Evolutionary conservation across 2,329 filamentous ascomycete species (phyloP).

Genomic region (Fusarium pseudonygamai): DNA sequence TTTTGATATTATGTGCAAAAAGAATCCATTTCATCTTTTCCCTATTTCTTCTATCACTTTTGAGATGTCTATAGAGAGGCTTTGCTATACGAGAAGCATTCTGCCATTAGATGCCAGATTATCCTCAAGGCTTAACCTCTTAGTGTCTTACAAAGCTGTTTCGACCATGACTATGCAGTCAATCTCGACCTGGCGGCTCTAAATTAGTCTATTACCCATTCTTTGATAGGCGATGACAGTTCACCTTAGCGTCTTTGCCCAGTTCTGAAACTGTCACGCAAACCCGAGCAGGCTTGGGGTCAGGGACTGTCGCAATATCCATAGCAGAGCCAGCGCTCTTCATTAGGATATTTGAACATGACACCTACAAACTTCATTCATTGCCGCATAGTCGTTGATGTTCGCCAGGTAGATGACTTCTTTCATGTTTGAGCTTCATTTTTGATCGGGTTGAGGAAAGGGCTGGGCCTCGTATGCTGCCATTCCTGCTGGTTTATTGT

Average conservation of each 20-base stretch:
- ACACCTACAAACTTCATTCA: neutral
- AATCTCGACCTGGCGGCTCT: neutral
- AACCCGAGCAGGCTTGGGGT: neutral
- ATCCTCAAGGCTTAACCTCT: too few relatives aligned
- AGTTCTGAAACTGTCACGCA: neutral
- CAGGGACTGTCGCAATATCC: neutral
- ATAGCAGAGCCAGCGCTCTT: neutral
- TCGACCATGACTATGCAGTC: neutral
- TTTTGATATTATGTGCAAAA: fast-evolving
- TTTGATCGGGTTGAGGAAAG: neutral
- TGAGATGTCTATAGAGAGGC: fast-evolving
- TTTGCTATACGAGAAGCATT: neutral
- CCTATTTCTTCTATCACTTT: too few relatives aligned
- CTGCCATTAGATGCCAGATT: neutral
- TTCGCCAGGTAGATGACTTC: neutral
- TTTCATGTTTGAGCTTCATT: fast-evolving
- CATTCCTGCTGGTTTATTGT: neutral
- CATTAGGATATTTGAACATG: neutral
- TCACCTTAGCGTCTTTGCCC: neutral
- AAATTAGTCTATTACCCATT: too few relatives aligned
- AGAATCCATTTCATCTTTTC: fast-evolving
- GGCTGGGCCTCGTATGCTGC: too few relatives aligned
- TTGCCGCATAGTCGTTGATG: neutral
- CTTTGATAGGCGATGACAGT: neutral
- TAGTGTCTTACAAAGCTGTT: neutral